Conservation (phyloP, 176 grass and related monocot genomes). For the Phoenix dactylifera region DNA sequence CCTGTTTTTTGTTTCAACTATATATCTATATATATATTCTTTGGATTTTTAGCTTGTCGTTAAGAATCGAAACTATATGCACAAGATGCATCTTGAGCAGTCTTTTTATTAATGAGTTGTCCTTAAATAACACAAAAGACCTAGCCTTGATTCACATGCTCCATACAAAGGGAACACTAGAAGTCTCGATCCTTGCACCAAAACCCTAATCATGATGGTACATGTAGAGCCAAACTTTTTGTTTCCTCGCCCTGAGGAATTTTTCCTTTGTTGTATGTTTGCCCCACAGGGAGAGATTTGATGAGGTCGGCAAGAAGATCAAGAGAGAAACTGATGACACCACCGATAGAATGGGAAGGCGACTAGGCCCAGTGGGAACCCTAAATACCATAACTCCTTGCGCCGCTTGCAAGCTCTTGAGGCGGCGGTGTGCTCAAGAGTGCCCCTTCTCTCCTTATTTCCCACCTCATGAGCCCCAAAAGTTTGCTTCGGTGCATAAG, state of each 20-base stretch:
- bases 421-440: conserved; percentile 72
- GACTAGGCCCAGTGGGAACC: conserved; percentile 20
- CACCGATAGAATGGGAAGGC: conserved; percentile 12
- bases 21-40: too few relatives aligned
- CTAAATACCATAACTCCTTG: conserved; percentile 68
- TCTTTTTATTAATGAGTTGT: too few relatives aligned
- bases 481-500: conserved; percentile 85
- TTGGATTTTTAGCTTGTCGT: too few relatives aligned
- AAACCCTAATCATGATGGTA: too few relatives aligned
- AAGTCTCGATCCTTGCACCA: too few relatives aligned
- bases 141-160: too few relatives aligned
- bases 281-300: conserved; percentile 48
- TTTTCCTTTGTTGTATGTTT: neutral
- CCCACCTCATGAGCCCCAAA: conserved; percentile 82
- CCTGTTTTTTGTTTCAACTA: too few relatives aligned
- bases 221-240: neutral
- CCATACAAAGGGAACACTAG: too few relatives aligned
- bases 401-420: conserved; percentile 91
- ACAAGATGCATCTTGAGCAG: too few relatives aligned
- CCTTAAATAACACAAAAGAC: too few relatives aligned
- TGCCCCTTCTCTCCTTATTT: conserved; percentile 96
- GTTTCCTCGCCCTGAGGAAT: neutral
- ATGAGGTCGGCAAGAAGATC: conserved; percentile 74
- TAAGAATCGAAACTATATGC: too few relatives aligned
- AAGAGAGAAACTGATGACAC: conserved; percentile 46